Evolutionary conservation across 805 yeast genomes (phyloP).

Genomic region (Sugiyamaella marilandica): DNA sequence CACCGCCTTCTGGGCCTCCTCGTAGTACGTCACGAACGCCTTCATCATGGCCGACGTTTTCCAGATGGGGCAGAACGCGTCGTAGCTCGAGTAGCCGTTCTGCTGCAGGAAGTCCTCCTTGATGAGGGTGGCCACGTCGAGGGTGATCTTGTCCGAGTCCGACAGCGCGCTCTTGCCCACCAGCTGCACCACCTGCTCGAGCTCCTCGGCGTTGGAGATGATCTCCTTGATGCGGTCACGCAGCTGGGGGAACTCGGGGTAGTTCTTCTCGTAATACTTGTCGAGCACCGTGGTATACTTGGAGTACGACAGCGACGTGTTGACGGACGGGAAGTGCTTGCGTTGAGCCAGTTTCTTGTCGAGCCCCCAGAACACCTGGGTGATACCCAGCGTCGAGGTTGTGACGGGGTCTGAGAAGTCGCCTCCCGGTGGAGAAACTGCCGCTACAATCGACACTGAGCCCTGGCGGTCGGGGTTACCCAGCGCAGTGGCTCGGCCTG

Average conservation of each 20-base stretch:
- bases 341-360: constrained; percentile 99
- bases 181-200: constrained; percentile 97
- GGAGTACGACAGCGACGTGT: constrained; percentile 93
- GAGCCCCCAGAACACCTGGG: constrained; percentile 99
- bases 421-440: constrained; percentile 99
- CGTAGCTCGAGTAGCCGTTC: constrained; percentile 97
- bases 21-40: constrained; percentile 83
- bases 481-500: constrained; percentile 91
- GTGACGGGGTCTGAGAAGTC: constrained; percentile 99
- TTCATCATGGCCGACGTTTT: constrained; percentile 98
- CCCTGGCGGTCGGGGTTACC: constrained; percentile 97
- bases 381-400: constrained; percentile 95
- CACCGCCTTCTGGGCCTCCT: constrained; percentile 96
- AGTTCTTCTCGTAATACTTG: constrained; percentile 78
- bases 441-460: constrained; percentile 99
- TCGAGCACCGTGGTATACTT: constrained; percentile 86
- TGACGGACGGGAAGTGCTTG: constrained; percentile 98
- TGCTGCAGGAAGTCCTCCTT: constrained; percentile 99
- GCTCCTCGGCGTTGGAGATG: constrained; percentile 93
- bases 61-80: constrained; percentile 99
- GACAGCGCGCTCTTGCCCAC: constrained; percentile 98
- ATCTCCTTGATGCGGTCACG: constrained; percentile 94
- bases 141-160: constrained; percentile 92
- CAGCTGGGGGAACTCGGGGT: constrained; percentile 85
- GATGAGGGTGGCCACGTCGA: constrained; percentile 85